Conservation (phyloP, 371 early-diverging fungal genomes). For the Mucor racemosus region DNA sequence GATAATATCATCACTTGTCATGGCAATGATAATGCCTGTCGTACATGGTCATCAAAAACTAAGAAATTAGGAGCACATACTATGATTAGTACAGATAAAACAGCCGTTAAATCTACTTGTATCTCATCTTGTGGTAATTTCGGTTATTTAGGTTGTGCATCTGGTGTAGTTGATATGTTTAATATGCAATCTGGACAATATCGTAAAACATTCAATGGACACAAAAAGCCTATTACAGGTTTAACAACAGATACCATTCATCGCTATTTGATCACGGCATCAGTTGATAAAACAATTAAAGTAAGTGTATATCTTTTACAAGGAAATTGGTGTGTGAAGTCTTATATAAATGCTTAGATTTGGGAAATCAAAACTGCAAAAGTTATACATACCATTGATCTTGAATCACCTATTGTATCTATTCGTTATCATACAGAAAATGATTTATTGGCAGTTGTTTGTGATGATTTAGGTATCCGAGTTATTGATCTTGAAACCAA, state of each 20-base stretch:
- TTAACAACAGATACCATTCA: conserved; percentile 80
- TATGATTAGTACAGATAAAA: conserved; percentile 66
- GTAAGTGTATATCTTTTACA: conserved; percentile 32
- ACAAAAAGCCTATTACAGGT: conserved; percentile 81
- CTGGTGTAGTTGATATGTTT: conserved; percentile 85
- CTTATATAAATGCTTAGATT: conserved; percentile 42
- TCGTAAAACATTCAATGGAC: conserved; percentile 77
- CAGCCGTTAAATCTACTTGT: conserved; percentile 71
- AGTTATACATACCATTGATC: conserved; percentile 65
- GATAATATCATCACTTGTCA: conserved; percentile 91
- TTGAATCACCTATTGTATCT: conserved; percentile 73
- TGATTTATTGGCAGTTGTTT: conserved; percentile 79
- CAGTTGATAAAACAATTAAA: conserved; percentile 83
- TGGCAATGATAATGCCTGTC: conserved; percentile 68
- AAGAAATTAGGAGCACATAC: conserved; percentile 76
- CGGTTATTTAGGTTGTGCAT: conserved; percentile 81
- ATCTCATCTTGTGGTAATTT: conserved; percentile 93
- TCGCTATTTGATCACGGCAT: conserved; percentile 71
- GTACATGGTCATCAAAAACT: conserved; percentile 83
- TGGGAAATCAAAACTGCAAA: conserved; percentile 81
- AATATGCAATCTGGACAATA: conserved; percentile 93
- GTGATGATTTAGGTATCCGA: conserved; percentile 86
- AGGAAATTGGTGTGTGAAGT: background rate
- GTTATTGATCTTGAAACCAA: conserved; percentile 86
- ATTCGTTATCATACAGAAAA: conserved; percentile 74